A percentile compares a stretch with the other conserved stretches of the same genome.
These are phyloP conservation scores for Ustilago bromivora DNA, from an alignment of 1,284 basidiomycete species.

Conservation along the genomic window DNA sequence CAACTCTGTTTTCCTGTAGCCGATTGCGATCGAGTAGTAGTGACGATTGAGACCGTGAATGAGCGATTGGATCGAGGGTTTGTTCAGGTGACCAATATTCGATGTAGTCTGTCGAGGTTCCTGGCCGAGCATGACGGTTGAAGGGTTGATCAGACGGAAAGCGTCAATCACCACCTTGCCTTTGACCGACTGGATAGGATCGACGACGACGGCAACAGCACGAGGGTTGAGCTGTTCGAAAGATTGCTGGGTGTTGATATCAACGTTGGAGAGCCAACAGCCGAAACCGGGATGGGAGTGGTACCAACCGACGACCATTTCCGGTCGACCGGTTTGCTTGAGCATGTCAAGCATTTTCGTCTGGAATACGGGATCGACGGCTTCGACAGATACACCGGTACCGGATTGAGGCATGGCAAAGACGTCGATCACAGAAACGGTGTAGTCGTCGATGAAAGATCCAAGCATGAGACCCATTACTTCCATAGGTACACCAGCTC, in stretches of 20 bases:
- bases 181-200: conserved; percentile 99
- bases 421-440: conserved; percentile 89
- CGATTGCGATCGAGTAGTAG: conserved; percentile 69
- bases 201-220: conserved; percentile 96
- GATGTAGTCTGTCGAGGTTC: conserved; percentile 97
- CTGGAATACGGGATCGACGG: conserved; percentile 99
- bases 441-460: conserved; percentile 97
- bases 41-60: conserved; percentile 69
- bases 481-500: conserved; percentile 99
- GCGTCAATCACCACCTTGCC: conserved; percentile 93
- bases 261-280: conserved; percentile 98
- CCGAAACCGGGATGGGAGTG: conserved; percentile 99
- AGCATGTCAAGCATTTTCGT: conserved; percentile 99
- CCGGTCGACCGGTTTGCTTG: conserved; percentile 97
- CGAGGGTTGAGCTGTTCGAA: conserved; percentile 95
- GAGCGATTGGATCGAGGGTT: conserved; percentile 90
- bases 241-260: conserved; percentile 99
- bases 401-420: conserved; percentile 99
- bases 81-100: conserved; percentile 98
- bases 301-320: conserved; percentile 99
- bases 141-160: conserved; percentile 77
- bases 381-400: conserved; percentile 97
- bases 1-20: conserved; percentile 69
- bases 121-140: conserved; percentile 76
- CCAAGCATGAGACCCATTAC: conserved; percentile 99